Conservation (phyloP, 805 yeast genomes). For the Komagataella populi region DNA sequence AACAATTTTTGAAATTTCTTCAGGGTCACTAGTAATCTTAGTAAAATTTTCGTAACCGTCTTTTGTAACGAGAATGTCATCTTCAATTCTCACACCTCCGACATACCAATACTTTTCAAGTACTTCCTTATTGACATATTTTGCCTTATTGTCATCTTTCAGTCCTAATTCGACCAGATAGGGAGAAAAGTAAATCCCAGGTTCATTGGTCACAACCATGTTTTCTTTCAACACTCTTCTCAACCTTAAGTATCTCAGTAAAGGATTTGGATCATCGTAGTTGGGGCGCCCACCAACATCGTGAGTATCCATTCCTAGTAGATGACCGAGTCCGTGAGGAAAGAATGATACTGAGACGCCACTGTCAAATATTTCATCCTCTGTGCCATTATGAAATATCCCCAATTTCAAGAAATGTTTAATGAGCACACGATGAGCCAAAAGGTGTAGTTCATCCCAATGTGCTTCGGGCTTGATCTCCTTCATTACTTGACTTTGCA, state of each 20-base stretch:
- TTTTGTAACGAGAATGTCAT: constrained; percentile 70
- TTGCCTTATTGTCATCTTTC: constrained; percentile 31
- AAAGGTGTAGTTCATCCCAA: constrained; percentile 79
- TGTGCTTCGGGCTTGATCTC: constrained; percentile 64
- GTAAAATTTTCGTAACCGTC: constrained; percentile 76
- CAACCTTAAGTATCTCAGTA: constrained; percentile 65
- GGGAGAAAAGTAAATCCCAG: constrained; percentile 86
- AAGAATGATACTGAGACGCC: constrained; percentile 67
- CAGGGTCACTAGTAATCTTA: constrained; percentile 72
- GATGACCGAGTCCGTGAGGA: constrained; percentile 95
- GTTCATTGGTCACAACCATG: constrained; percentile 91
- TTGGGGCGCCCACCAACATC: constrained; percentile 88
- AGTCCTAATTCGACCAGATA: constrained; percentile 58
- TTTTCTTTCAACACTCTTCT: constrained; percentile 59
- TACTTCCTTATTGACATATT: constrained; percentile 50
- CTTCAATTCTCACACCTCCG: constrained; percentile 98
- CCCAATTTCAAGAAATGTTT: constrained; percentile 62
- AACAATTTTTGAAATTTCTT: constrained; percentile 68
- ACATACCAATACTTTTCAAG: constrained; percentile 71
- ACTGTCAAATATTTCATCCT: constrained; percentile 55
- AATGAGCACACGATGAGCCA: constrained; percentile 70
- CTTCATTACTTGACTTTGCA: constrained; percentile 69
- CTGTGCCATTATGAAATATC: constrained; percentile 43
- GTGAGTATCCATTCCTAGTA: constrained; percentile 90
- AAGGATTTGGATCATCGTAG: constrained; percentile 71